Conservation (phyloP, 2,329 filamentous ascomycete species). For the Cladosporium cucumerinum region DNA sequence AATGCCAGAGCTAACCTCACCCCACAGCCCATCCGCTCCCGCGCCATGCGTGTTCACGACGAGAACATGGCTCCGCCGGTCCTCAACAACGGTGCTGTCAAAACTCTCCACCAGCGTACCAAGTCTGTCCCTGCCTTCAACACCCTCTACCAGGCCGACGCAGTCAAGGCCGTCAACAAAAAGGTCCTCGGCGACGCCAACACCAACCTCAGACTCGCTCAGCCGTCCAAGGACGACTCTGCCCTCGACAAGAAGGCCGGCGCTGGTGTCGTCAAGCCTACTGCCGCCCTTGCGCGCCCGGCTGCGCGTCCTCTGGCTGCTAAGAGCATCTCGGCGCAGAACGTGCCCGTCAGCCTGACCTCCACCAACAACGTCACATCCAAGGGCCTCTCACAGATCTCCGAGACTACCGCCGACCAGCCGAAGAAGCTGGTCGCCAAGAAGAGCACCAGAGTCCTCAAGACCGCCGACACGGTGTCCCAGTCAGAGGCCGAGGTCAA, state of each 20-base stretch:
- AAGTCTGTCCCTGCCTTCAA: slow-evolving; percentile 70
- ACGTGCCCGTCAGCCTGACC: slow-evolving; percentile 22
- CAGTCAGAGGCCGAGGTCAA: slow-evolving; percentile 11
- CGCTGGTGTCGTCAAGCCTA: slow-evolving; percentile 38
- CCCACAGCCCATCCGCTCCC: slow-evolving; percentile 66
- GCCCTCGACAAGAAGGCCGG: slow-evolving; percentile 47
- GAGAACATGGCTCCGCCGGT: slow-evolving; percentile 61
- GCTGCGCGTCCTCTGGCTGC: slow-evolving; percentile 55
- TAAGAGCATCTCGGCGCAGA: slow-evolving; percentile 37
- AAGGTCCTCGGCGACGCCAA: slow-evolving; percentile 46
- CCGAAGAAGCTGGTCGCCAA: slow-evolving; percentile 31
- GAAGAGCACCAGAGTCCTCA: slow-evolving; percentile 35
- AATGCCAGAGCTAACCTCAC: slow-evolving; percentile 15
- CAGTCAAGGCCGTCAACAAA: slow-evolving; percentile 63
- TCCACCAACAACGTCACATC: slow-evolving; percentile 36
- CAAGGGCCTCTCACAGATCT: slow-evolving; percentile 14
- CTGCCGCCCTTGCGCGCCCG: slow-evolving; percentile 49
- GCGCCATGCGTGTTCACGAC: slow-evolving; percentile 60
- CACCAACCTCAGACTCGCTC: slow-evolving; percentile 30
- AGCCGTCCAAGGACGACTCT: slow-evolving; percentile 55
- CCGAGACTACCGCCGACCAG: slow-evolving; percentile 18
- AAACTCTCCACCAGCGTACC: slow-evolving; percentile 71
- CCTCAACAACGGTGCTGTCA: slow-evolving; percentile 42
- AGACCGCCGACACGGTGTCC: slow-evolving; percentile 21
- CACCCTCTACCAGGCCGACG: slow-evolving; percentile 49